Conservation (phyloP, 1,284 basidiomycete genomes). For the Austroboletus novae-zelandiae region DNA sequence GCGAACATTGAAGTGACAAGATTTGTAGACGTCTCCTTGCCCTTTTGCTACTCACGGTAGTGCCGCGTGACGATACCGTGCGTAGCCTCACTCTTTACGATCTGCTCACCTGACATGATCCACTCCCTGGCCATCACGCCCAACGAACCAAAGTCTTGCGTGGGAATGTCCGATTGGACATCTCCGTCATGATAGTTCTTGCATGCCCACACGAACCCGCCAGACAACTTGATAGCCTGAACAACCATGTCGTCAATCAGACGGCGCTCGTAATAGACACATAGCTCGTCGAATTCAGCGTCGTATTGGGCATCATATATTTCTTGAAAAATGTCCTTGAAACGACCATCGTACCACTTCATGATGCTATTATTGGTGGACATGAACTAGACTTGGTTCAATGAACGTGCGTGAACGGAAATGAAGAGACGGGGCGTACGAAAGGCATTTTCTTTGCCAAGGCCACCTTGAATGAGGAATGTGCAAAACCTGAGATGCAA, state of each 20-base stretch:
- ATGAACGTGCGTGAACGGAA: background rate
- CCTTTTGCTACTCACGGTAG: slow-evolving; percentile 97
- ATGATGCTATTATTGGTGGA: slow-evolving; percentile 98
- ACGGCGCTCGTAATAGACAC: slow-evolving; percentile 97
- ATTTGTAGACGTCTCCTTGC: slow-evolving; percentile 95
- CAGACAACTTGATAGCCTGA: slow-evolving; percentile 93
- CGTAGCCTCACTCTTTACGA: slow-evolving; percentile 92
- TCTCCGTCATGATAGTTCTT: slow-evolving; percentile 99
- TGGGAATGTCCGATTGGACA: slow-evolving; percentile 89
- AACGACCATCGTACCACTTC: slow-evolving; percentile 95
- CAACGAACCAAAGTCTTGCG: slow-evolving; percentile 90
- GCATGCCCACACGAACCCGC: slow-evolving; percentile 97
- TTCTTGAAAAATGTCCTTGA: slow-evolving; percentile 99
- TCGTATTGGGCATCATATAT: slow-evolving; percentile 89
- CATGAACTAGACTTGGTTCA: slow-evolving; percentile 64
- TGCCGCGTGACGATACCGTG: slow-evolving; percentile 95
- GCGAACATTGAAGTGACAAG: slow-evolving; percentile 98
- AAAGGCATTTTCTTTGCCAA: slow-evolving; percentile 91
- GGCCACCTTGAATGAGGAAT: slow-evolving; percentile 99
- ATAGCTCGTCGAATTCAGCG: slow-evolving; percentile 73
- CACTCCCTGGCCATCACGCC: slow-evolving; percentile 99
- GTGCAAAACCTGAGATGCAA: slow-evolving; percentile 74
- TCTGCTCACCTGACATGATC: slow-evolving; percentile 91
- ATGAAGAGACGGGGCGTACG: slow-evolving; percentile 38
- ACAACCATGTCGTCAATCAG: slow-evolving; percentile 96